phyloP scores from a whole-genome alignment of 352 stramenopile species.

The Phytophthora idaei region DNA sequence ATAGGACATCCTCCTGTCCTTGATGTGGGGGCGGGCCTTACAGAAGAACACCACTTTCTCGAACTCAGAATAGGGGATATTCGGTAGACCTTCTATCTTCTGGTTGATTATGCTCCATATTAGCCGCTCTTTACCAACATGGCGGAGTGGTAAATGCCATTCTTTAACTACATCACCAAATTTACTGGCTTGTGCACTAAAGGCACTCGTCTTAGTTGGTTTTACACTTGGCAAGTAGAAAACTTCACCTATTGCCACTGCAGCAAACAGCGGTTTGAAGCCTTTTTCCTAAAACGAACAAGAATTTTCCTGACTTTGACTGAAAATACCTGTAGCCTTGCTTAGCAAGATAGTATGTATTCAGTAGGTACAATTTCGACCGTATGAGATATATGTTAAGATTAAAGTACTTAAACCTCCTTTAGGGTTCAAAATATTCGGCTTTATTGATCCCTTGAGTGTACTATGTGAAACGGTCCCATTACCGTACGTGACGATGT shows the following conservation, averaged over 20 bases:
- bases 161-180: constrained; percentile 6
- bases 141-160: constrained; percentile 20
- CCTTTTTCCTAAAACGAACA: constrained; percentile 9
- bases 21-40: not conserved
- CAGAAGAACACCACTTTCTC: constrained; percentile 9
- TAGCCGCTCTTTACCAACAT: constrained; percentile 12
- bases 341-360: constrained; percentile 17
- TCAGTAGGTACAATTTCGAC: constrained; percentile 12
- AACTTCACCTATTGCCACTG: not conserved
- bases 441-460: constrained; percentile 9
- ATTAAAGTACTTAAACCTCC: constrained; percentile 10
- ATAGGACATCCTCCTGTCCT: constrained; percentile 10
- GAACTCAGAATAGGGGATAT: constrained; percentile 9
- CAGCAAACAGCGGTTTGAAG: not conserved
- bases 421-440: constrained; percentile 12
- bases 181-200: constrained; percentile 5
- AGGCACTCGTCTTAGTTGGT: not conserved
- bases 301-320: constrained; percentile 3
- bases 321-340: constrained; percentile 15
- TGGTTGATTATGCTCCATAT: constrained; percentile 14
- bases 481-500: not conserved
- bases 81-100: constrained; percentile 4
- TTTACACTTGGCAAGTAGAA: constrained; percentile 17
- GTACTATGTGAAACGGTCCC: not conserved
- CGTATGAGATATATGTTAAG: constrained; percentile 13